Evolutionary conservation across 768 basidiomycete species (phyloP), one percentile per base, ranked within the genome.

Genomic region (Rhodosporidiobolus sp.): DNA sequence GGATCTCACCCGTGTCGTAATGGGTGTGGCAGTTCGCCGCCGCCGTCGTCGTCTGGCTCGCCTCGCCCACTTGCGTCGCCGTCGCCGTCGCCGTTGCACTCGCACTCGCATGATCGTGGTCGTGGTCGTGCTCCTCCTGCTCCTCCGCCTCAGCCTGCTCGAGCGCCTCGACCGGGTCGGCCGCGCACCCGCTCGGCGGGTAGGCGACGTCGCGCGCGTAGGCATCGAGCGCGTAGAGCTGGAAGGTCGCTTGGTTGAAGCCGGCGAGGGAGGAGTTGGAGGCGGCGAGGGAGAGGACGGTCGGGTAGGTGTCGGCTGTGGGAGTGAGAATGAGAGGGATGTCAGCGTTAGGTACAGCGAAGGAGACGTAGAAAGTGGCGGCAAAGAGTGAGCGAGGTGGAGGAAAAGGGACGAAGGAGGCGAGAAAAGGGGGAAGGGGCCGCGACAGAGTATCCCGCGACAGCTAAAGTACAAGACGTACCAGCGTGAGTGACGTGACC

Each of bases 171-270:
- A n/a, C n/a, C n/a, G n/a, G 19, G 24, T 49, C 28, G 20, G 55
- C 66, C 24, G 60, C 62, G 46, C 72, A 73, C 16, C 67, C 67
- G 38, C 57, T 50, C 11, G 67, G 67, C 24, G 72, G 72, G 63
- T 55, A 65, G 28, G 67, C 72, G 17, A 65, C 63, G 54, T 73
- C 72, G 32, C 46, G 63, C 9, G 72, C 72, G 38, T 69, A 73
- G 16, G 72, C 67, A 30, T 73, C 72, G 58, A 73, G 53, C 14
- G 72, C 72, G 48, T 71, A 71, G 53, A 30, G 48, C 53, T 71
- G 70, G 34, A 65, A 59, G 9, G 70, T 71, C 30, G 60, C 50
- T 30, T 59, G 56, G 48, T 70, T 70, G 43, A 26, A 14, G n/a
- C 34, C 66, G 3, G 71, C 35, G 35, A 24, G n/a, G 7, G 66